Base-by-base conservation (phyloP, 2,329 filamentous ascomycete species). In the Escovopsis sp. region DNA sequence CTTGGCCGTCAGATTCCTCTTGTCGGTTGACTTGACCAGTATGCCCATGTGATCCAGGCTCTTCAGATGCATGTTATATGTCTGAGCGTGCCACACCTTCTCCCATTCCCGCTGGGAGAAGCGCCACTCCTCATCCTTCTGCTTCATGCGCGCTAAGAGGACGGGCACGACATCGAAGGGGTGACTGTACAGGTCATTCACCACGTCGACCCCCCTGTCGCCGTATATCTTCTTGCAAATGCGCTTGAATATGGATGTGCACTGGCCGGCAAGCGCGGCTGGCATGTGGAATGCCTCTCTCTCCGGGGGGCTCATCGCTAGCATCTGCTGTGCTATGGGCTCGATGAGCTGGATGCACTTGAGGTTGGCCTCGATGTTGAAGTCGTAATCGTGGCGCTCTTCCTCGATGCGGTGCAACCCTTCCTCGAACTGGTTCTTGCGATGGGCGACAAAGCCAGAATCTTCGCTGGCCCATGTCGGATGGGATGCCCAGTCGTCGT, bases 401-500 rank as follows among this genome's bases (percentile, higher is more conserved):
- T 98, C 90, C 57, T 98, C 90, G 41, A 98, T 94, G 15, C 90
- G 72, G 53, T 98, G 90, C 8, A 98, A 72, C 23, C 82, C 82
- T 56, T 98, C 90, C 55, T 98, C 90, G 44, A 81, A 93, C 36
- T 80, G 75, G 48, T 98, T 98, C 70, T 98, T 98, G 42, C 88
- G 76, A 59, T 98, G 90, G 11, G 90, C 90, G 40, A 98, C 88
- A 48, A 98, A 98, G 1, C 90, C 90, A 31, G 84, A 93, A 52
- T 98, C 90, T 57, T 98, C 90, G 1, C 88, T 96, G 2, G 88
- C 90, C 90, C 90, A 98, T 0, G 90, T 98, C 4, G 90, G 90
- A 59, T 98, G 90, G 18, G 88, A 96, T 2, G 90, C 90, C 90
- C 90, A 98, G 46, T 94, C 84, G 47, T 98, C 90, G 45, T 98